Evolutionary conservation across 257 asterid species (phyloP).

Genomic region (Solanum bulbocastanum): DNA sequence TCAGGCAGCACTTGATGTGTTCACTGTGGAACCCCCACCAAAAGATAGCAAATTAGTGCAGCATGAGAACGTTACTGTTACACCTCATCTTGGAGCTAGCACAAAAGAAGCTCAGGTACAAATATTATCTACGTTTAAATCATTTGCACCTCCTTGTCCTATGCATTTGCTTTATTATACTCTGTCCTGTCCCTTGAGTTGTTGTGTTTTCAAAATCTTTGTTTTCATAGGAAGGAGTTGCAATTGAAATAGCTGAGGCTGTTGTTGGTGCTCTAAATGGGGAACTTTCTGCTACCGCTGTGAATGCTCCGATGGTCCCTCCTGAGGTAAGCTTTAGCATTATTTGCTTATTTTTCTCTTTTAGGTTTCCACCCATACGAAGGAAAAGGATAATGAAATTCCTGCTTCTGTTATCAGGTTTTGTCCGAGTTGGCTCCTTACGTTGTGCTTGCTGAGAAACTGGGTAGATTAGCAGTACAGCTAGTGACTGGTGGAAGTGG

Average conservation of each 20-base stretch:
- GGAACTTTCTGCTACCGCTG: conserved; percentile 96
- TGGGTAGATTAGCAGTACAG: conserved; percentile 86
- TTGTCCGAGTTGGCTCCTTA: conserved; percentile 84
- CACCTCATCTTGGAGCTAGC: conserved; percentile 99
- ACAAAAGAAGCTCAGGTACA: conserved; percentile 97
- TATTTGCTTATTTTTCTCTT: neutral
- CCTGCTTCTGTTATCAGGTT: conserved; percentile 41
- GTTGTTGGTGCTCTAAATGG: conserved; percentile 94
- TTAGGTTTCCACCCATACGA: neutral
- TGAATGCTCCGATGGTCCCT: conserved; percentile 99
- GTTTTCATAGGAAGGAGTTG: conserved; percentile 83
- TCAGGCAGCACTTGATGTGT: conserved; percentile 97
- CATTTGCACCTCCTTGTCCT: neutral
- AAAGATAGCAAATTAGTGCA: conserved; percentile 73
- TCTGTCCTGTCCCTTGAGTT: neutral
- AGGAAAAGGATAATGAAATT: neutral
- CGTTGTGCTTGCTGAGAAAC: conserved; percentile 79
- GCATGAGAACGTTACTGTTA: conserved; percentile 81
- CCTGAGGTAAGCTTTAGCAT: conserved; percentile 48
- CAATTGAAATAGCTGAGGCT: conserved; percentile 97
- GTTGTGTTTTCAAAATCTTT: neutral
- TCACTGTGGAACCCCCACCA: conserved; percentile 78
- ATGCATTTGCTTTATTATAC: neutral
- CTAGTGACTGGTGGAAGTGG: conserved; percentile 90
- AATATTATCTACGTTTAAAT: neutral